Percentiles rank a stretch among this genome's conserved stretches.
These are phyloP conservation scores for Saxispiralis lemnorum DNA, from an alignment of 495 filamentous ascomycete genomes.

Conservation along the genomic window DNA sequence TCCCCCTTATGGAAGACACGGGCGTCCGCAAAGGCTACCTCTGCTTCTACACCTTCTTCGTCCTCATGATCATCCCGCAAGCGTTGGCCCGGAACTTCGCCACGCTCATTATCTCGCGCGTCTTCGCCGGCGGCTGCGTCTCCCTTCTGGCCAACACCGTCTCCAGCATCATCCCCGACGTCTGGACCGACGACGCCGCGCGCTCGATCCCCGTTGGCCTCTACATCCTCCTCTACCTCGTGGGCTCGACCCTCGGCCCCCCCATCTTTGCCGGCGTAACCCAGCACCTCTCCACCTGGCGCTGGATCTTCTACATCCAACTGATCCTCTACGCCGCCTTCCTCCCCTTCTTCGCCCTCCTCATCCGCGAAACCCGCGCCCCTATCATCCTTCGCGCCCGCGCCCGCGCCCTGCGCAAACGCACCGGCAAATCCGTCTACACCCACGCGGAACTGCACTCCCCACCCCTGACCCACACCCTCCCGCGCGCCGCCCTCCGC, in stretches of 20 bases:
- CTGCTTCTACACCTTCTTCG: constrained; percentile 27
- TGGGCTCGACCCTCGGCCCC: constrained; percentile 29
- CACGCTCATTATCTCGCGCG: constrained; percentile 30
- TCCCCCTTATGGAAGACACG: constrained; percentile 37
- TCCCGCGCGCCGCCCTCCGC: constrained; percentile 20
- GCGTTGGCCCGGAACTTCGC: constrained; percentile 33
- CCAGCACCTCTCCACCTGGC: constrained; percentile 26
- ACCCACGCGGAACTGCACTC: constrained; percentile 25
- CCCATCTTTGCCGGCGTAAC: constrained; percentile 32
- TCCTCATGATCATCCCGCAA: constrained; percentile 32
- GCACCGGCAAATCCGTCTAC: constrained; percentile 21
- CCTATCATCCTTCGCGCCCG: constrained; percentile 24
- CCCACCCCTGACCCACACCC: constrained; percentile 2
- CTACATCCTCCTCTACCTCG: constrained; percentile 29
- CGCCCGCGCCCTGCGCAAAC: constrained; percentile 21
- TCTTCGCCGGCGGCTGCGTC: constrained; percentile 33
- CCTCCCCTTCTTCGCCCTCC: constrained; percentile 25
- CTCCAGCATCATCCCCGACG: constrained; percentile 31
- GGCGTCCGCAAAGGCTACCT: constrained; percentile 33
- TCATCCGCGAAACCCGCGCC: constrained; percentile 29
- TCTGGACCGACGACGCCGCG: constrained; percentile 27
- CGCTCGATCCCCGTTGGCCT: constrained; percentile 31
- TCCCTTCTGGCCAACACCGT: constrained; percentile 31
- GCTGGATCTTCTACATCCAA: constrained; percentile 35
- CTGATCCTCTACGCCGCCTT: constrained; percentile 29